Base-by-base conservation (phyloP, 352 stramenopile species). In the Pythium periplocum region DNA sequence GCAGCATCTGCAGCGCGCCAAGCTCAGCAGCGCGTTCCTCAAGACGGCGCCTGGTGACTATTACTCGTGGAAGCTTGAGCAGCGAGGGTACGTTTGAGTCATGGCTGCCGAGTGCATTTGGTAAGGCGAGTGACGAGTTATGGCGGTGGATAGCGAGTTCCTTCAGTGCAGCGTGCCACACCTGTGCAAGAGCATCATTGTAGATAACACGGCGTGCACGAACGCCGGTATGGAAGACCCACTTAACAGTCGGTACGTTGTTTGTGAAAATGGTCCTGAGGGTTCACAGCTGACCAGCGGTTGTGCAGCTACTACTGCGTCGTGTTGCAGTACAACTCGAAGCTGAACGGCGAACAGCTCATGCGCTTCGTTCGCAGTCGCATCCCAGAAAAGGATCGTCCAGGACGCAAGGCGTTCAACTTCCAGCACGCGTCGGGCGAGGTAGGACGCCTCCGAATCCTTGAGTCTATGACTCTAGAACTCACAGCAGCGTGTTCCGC, bases 111-210 rank as follows among this genome's bases (percentile, higher is more conserved):
- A 53, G 39, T 50, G 17, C 11, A 47, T 35, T 48, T 45, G 35
- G 6, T 45, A 35, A 26, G 11, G 34, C n/a, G 49, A 26, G 30
- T 55, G 49, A 31, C 17, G 32, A 36, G 12, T 41, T 46, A 7
- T 62, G 34, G 12, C 34, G 31, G 33, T 42, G 40, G 36, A 45
- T 49, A 91, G 81, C n/a, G 55, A 65, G 39, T 74, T 92, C 42
- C 62, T 96, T 26, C 57, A 77, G 10, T 91, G 81, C 56, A 55
- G 61, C 9, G 65, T 79, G 31, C 65, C 73, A 40, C 86, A 96
- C 49, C 62, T 96, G 34, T 96, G 86, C 68, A 96, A 96, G 67
- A 94, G 80, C 56, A 96, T 96, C 55, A 80, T 96, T 52, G 81
- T 96, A 34, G 82, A 96, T 57, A 96, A 96, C 66, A 85, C 81